phyloP scores from a whole-genome alignment of 2,329 filamentous ascomycete species.

The Penicillium crustosum region DNA sequence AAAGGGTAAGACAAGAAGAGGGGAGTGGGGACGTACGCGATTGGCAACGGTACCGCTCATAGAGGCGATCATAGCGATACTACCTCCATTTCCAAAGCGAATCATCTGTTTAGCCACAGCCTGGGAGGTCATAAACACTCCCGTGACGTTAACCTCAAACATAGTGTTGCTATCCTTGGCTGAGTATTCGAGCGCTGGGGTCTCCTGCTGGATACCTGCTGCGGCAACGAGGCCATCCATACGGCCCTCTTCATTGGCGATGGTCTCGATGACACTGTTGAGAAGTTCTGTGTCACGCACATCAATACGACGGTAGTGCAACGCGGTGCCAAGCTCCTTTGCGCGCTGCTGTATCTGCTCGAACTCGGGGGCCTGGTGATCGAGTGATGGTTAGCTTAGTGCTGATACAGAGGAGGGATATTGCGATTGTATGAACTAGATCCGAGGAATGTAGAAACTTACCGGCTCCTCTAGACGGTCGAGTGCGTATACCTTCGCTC shows the following conservation, averaged over 20 bases:
- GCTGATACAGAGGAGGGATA: neutral
- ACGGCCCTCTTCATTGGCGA: slow-evolving; percentile 68
- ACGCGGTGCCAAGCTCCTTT: slow-evolving; percentile 62
- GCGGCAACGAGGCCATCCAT: slow-evolving; percentile 77
- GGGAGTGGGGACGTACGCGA: slow-evolving; percentile 35
- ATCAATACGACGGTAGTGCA: slow-evolving; percentile 77
- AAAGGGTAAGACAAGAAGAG: neutral
- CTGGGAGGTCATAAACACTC: slow-evolving; percentile 63
- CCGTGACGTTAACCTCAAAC: slow-evolving; percentile 62
- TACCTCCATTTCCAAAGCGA: slow-evolving; percentile 58
- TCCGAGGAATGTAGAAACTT: slow-evolving; percentile 11
- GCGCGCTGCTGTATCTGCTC: slow-evolving; percentile 64
- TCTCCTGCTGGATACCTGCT: slow-evolving; percentile 76
- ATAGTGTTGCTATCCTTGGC: slow-evolving; percentile 62
- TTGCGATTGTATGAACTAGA: neutral
- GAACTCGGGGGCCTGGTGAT: slow-evolving; percentile 56
- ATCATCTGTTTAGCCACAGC: slow-evolving; percentile 66
- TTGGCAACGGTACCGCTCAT: slow-evolving; percentile 64
- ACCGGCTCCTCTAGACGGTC: slow-evolving; percentile 45
- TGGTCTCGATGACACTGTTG: slow-evolving; percentile 65
- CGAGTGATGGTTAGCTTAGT: neutral
- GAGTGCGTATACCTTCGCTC: slow-evolving; percentile 58
- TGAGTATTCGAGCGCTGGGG: slow-evolving; percentile 74
- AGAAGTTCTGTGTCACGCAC: slow-evolving; percentile 70
- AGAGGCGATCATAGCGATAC: slow-evolving; percentile 62